Percentiles rank a stretch among this genome's conserved stretches.
phyloP scores from a whole-genome alignment of 257 asterid species.

The Fraxinus quadrangulata region DNA sequence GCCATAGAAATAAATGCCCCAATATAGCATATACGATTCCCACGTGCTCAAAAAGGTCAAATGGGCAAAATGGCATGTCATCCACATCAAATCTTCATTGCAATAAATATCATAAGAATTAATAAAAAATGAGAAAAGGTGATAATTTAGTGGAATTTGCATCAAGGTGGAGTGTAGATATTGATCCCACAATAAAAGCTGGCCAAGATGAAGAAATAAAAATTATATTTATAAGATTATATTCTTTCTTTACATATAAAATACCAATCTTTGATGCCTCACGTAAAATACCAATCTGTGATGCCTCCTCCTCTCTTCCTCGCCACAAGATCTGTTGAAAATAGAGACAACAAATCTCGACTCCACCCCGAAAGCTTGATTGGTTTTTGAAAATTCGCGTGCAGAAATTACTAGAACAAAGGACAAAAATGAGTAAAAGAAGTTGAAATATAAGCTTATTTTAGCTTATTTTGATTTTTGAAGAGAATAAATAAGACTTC shows the following conservation, averaged over 20 bases:
- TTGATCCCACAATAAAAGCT: neutral
- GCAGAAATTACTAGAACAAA: neutral
- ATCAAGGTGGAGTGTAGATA: neutral
- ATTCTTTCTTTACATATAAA: neutral
- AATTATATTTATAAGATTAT: neutral
- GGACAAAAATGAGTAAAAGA: neutral
- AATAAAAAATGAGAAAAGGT: neutral
- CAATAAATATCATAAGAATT: neutral
- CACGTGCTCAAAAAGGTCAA: neutral
- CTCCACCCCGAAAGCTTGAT: too few relatives aligned
- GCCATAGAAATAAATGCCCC: neutral
- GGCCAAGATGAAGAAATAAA: neutral
- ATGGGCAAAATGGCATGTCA: neutral
- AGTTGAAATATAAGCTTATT: neutral
- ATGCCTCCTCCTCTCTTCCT: neutral
- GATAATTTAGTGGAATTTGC: neutral
- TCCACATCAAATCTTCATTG: neutral
- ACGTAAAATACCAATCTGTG: neutral
- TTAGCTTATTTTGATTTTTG: neutral
- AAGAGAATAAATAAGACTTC: neutral
- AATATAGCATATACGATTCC: neutral
- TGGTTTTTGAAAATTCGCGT: neutral
- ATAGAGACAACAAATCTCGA: too few relatives aligned
- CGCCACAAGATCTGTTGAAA: too few relatives aligned
- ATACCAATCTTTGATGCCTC: neutral